Evolutionary conservation across 2,329 filamentous ascomycete species (phyloP), one percentile per base, ranked within the genome.

Genomic region (Aplosporella prunicola): DNA sequence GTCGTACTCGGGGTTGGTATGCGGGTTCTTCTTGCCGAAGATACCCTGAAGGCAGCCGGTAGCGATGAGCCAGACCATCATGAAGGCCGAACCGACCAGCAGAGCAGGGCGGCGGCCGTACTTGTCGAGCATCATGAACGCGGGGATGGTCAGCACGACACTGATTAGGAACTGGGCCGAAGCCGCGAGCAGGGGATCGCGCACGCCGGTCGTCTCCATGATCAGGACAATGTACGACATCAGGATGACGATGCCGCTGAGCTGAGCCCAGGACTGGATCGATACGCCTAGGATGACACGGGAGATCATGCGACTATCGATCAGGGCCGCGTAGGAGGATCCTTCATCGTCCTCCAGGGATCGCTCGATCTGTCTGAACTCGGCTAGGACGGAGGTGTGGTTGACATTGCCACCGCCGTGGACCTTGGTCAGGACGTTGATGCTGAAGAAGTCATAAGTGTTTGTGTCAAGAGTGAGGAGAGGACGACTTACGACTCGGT

Each of bases 121-220:
- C 43, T 57, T 63, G 51, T 76, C 72, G 36, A 76, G 61, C 47
- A 63, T 73, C 9, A 73, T 32, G 17, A 76, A 70, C 14, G 69
- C 69, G 0, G 71, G 70, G 2, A 74, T 49, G 0, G 72, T 74
- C 33, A 72, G 52, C n/a, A 60, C 54, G 3, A 73, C 68, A 45
- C 75, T 74, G 51, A 76, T 71, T 30, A 74, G 58, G 42, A 73
- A 74, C 45, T 74, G 68, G 11, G 75, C 70, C 1, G 67, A 66
- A 0, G 71, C 66, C 2, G 70, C 69, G n/a, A 70, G 53, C 6
- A 75, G 60, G 0, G 68, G 25, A 25, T 25, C n/a, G 2, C 60
- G 61, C 30, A 74, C 67, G 17, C 68, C 61, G 3, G 69, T 67
- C 4, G 64, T 61, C 45, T 70, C 60, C 35, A 42, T 39, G 26